Evolutionary conservation across 192 early-diverging fungal species (phyloP).

Genomic region (Thamnidium elegans): DNA sequence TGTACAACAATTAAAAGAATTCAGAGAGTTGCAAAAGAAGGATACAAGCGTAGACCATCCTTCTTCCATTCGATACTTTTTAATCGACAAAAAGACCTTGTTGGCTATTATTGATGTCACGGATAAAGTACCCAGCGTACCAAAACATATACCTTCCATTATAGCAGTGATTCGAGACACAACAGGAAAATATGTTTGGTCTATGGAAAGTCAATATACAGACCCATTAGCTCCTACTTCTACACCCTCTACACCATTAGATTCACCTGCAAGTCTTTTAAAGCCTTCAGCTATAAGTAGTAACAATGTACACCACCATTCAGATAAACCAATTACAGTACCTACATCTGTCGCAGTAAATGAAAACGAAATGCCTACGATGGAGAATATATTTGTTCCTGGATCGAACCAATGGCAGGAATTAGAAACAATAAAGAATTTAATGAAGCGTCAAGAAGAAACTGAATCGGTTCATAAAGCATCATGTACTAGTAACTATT

Average conservation of each 20-base stretch:
- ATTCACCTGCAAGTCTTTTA: background rate
- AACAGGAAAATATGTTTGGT: constrained; percentile 72
- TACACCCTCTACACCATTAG: background rate
- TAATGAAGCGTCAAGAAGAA: constrained; percentile 30
- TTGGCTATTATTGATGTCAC: constrained; percentile 61
- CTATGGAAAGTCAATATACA: constrained; percentile 50
- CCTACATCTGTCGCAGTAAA: constrained; percentile 19
- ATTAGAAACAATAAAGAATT: constrained; percentile 27
- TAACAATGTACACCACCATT: background rate
- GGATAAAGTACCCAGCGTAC: background rate
- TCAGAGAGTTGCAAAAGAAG: background rate
- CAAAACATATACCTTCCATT: constrained; percentile 43
- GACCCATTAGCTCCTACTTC: constrained; percentile 11
- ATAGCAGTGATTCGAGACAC: constrained; percentile 64
- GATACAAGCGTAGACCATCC: constrained; percentile 12
- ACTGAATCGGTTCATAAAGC: background rate
- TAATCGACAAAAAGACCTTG: constrained; percentile 64
- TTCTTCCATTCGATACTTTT: constrained; percentile 63
- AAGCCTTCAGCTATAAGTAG: background rate
- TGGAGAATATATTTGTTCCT: constrained; percentile 37
- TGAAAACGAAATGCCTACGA: constrained; percentile 30
- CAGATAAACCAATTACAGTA: background rate
- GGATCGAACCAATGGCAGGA: constrained; percentile 29
- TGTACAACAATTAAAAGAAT: constrained; percentile 22
- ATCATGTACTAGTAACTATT: background rate